phyloP scores from a whole-genome alignment of 768 basidiomycete species.

The Lepiota brunneoincarnata region DNA sequence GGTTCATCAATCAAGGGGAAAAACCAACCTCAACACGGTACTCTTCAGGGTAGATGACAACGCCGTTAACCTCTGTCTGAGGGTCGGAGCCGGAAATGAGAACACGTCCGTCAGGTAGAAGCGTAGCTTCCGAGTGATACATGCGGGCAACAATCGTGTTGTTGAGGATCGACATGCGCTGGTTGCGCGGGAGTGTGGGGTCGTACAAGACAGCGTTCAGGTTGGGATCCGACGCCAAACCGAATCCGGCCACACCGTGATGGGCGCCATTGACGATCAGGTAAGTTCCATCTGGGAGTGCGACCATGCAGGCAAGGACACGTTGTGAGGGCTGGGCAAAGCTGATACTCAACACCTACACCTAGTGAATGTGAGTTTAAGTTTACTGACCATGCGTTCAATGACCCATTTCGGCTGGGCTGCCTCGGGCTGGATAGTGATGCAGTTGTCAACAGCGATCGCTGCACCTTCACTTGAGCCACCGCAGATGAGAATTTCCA shows the following conservation, averaged over 20 bases:
- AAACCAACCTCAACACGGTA: constrained; percentile 54
- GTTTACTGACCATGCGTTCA: constrained; percentile 69
- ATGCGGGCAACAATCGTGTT: constrained; percentile 70
- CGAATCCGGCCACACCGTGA: constrained; percentile 72
- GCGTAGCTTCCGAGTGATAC: constrained; percentile 75
- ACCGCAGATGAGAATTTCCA: constrained; percentile 72
- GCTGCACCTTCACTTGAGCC: constrained; percentile 63
- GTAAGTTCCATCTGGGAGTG: constrained; percentile 73
- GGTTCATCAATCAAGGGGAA: not conserved
- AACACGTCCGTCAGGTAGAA: constrained; percentile 73
- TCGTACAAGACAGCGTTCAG: constrained; percentile 67
- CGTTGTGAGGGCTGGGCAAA: constrained; percentile 58
- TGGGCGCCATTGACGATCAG: constrained; percentile 75
- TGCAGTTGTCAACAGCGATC: constrained; percentile 63
- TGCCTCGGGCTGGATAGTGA: constrained; percentile 64
- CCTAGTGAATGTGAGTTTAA: not conserved
- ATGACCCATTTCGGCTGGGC: constrained; percentile 61
- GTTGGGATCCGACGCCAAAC: constrained; percentile 64
- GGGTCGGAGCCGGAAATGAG: constrained; percentile 78
- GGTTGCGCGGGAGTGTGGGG: constrained; percentile 53
- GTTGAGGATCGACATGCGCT: constrained; percentile 65
- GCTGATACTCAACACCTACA: constrained; percentile 45
- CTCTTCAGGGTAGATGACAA: constrained; percentile 63
- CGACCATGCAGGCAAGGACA: constrained; percentile 75
- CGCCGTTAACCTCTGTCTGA: constrained; percentile 44